Evolutionary conservation across 2,329 filamentous ascomycete genomes (phyloP), one percentile per base, ranked within the genome.

Genomic region (Ascochyta rabiei): DNA sequence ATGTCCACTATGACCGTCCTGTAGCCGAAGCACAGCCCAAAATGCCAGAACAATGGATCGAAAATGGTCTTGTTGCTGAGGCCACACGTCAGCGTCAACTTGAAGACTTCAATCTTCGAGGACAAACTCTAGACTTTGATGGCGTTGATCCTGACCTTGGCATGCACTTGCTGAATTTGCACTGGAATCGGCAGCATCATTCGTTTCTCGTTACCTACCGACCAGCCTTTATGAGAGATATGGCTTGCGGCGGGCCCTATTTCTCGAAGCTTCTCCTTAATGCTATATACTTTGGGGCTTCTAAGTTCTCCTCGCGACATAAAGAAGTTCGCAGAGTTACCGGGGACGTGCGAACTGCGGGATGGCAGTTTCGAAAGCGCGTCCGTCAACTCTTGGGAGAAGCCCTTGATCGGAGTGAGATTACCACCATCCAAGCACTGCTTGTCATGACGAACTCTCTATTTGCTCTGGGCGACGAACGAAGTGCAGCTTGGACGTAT

Each of bases 181-280:
- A 83, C 48, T 84, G 81, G 80, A 84, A 81, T 60, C 77, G 81
- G 4, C 81, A 84, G 55, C 81, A 83, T 53, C 77, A 81, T 47
- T 76, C 80, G 5, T 75, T 76, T 48, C 59, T 80, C 0, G 71
- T 83, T 38, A 80, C 79, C 0, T 84, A 85, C 63, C 78, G 83
- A 0, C 79, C 82, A 0, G 79, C 76, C 0, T 82, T 70, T 34
- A 67, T 70, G 66, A 55, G 66, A 15, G 67, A 70, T n/a, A 69
- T 85, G 82, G 82, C 81, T 40, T 78, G 78, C 40, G 69, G 75
- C 5, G 84, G 84, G 0, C 81, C 80, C 0, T 84, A 85, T 63
- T 86, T 84, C 57, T 85, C 83, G 0, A 80, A 83, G 40, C 71
- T 83, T 1, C 74, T 86, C 1, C 71, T 86, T 2, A 84, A 85